phyloP scores from a whole-genome alignment of 495 filamentous ascomycete species.

The Penicillium ochrochloron region DNA sequence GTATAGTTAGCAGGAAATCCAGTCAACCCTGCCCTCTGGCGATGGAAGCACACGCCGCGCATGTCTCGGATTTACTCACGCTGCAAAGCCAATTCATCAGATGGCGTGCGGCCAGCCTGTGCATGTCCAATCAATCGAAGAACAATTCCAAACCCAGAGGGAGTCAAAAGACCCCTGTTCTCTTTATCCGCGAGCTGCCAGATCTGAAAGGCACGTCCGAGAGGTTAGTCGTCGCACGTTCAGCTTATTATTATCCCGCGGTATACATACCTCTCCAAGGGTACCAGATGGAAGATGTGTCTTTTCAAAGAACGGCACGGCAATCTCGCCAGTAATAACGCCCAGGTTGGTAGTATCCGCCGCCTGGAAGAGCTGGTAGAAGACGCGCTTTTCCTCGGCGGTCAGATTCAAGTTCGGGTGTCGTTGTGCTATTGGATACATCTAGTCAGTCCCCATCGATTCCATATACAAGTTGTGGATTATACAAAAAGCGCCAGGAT shows the following conservation, averaged over 20 bases:
- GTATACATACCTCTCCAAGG: constrained; percentile 77
- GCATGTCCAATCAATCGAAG: constrained; percentile 94
- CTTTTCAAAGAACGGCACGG: constrained; percentile 98
- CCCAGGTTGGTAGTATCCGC: constrained; percentile 88
- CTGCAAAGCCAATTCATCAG: constrained; percentile 73
- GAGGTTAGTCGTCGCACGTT: constrained; percentile 12
- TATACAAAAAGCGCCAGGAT: constrained; percentile 14
- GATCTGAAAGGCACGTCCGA: constrained; percentile 61
- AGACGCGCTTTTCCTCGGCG: constrained; percentile 89
- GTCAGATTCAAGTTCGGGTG: constrained; percentile 83
- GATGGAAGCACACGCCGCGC: not conserved
- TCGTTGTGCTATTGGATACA: constrained; percentile 35
- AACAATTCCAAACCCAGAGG: constrained; percentile 87
- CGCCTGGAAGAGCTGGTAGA: constrained; percentile 85
- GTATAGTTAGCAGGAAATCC: constrained; percentile 22
- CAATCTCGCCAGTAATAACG: constrained; percentile 94
- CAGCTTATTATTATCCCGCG: not conserved
- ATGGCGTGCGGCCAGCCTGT: constrained; percentile 80
- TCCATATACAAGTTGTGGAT: constrained; percentile 14
- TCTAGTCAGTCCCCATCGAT: constrained; percentile 30
- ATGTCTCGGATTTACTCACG: constrained; percentile 48
- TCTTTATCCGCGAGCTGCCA: constrained; percentile 98
- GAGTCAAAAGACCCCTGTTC: constrained; percentile 91
- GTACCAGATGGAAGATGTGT: constrained; percentile 82
- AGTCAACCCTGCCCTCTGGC: too few species aligned